phyloP scores from a whole-genome alignment of 1,284 basidiomycete species.

The Cerrena zonata region DNA sequence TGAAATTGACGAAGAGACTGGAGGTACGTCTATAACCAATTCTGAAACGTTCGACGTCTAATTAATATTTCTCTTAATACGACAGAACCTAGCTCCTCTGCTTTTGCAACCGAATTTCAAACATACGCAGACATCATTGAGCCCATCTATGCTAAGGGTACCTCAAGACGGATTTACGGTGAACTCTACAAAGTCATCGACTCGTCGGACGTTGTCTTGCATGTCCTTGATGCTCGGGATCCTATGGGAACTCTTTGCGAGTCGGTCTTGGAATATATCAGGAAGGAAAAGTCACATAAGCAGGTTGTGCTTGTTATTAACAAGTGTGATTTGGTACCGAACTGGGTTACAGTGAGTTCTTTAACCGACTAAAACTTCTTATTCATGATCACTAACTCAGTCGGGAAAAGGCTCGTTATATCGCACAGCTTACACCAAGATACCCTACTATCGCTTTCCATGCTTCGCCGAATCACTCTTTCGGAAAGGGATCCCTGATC shows the following conservation, averaged over 20 bases:
- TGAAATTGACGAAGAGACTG: constrained; percentile 30
- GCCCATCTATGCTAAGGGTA: constrained; percentile 88
- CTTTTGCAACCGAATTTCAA: constrained; percentile 36
- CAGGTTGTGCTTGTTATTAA: constrained; percentile 96
- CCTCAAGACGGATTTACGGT: constrained; percentile 91
- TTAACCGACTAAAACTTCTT: constrained; percentile 9
- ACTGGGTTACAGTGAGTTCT: constrained; percentile 95
- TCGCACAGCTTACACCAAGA: constrained; percentile 89
- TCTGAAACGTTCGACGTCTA: constrained; percentile 8
- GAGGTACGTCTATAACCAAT: constrained; percentile 31
- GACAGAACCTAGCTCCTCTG: constrained; percentile 36
- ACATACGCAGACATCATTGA: constrained; percentile 76
- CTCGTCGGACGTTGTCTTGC: constrained; percentile 93
- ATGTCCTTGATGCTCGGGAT: constrained; percentile 94
- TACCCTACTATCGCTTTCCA: constrained; percentile 98
- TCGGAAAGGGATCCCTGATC: constrained; percentile 96
- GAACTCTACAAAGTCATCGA: constrained; percentile 99
- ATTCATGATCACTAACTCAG: constrained; percentile 11
- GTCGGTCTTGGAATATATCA: constrained; percentile 88
- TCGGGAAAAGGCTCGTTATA: constrained; percentile 79
- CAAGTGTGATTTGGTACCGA: constrained; percentile 97
- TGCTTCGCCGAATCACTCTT: constrained; percentile 97
- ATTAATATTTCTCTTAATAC: not conserved
- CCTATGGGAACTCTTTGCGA: constrained; percentile 96
- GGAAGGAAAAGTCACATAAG: constrained; percentile 96